Conservation (phyloP, 306 rosid genomes). For the Heteromeles arbutifolia region DNA sequence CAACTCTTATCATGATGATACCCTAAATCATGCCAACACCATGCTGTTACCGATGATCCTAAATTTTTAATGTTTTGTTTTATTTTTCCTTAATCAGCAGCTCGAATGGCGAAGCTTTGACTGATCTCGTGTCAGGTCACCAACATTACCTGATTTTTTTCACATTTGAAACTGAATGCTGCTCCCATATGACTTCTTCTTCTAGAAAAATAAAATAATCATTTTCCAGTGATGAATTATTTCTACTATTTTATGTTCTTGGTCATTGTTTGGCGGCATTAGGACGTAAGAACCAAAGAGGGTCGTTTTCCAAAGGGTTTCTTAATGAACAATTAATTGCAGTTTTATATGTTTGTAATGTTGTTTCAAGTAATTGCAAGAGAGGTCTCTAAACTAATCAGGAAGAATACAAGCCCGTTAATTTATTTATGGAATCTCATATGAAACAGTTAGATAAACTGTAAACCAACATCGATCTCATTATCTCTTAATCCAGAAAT, state of each 20-base stretch:
- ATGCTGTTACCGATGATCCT: background rate
- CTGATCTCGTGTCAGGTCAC: slow-evolving; percentile 27
- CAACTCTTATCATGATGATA: slow-evolving; percentile 15
- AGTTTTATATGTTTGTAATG: background rate
- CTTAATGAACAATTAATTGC: background rate
- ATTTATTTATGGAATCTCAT: no score
- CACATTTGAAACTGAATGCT: background rate
- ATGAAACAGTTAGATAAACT: no score
- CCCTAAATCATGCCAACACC: slow-evolving; percentile 19
- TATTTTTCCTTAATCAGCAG: background rate
- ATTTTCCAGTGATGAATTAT: no score
- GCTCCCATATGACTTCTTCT: background rate
- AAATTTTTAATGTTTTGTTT: background rate
- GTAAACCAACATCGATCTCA: background rate
- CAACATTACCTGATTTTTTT: slow-evolving; percentile 13
- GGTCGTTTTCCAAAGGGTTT: background rate
- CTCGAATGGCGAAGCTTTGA: slow-evolving; percentile 1
- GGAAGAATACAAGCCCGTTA: background rate
- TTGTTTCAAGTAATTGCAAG: background rate
- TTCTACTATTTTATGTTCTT: background rate
- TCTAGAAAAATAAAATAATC: background rate
- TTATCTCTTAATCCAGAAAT: background rate
- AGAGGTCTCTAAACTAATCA: background rate
- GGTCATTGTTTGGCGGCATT: background rate
- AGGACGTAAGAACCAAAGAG: background rate